Base-by-base conservation (phyloP, 1,139 yeast species). In the Candida albicans region DNA sequence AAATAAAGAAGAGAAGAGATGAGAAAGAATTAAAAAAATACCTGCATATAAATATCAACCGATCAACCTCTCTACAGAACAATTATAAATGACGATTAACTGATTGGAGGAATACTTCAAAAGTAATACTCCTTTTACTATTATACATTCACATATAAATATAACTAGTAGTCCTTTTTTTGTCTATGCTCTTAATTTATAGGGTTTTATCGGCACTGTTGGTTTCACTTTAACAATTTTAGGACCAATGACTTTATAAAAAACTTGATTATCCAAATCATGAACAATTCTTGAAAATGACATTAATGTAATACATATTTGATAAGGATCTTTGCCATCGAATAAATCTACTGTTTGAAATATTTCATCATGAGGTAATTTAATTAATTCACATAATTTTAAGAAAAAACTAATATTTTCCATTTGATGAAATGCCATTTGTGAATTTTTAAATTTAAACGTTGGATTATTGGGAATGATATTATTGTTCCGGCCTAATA, bases 361-460 rank as follows among this genome's bases (percentile, higher is more conserved):
- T 39, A 86, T 67, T 58, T 89, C 96, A 57, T 87, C 91, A 50
- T 86, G 88, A 4, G 93, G 89, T 3, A 89, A 82, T 1, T 95
- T 93, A 37, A 84, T 67, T 2, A 57, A 41, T 49, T 80, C 75
- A 43, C 88, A 81, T 40, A 84, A 78, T 12, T 70, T 64, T 30
- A 89, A 66, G 57, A 88, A 89, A 49, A 81, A 77, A 35, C 89
- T 82, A 33, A 89, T 87, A 56, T 88, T 88, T 58, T 89, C 96
- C 96, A 88, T 88, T 65, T 84, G 89, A 9, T 87, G 82, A 63
- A 89, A 89, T 2, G 96, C 93, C 85, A 87, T 82, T 41, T 69
- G 70, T n/a, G 90, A 80, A 39, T 70, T 71, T 58, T 84, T 87
- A 61, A 63, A 83, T 51, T 72, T 79, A 2, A 53, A 48, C 15